A percentile compares a stretch with the other conserved stretches of the same genome.
Evolutionary conservation across 805 yeast species (phyloP).

Genomic region (Tanozyma kutaoensis): DNA sequence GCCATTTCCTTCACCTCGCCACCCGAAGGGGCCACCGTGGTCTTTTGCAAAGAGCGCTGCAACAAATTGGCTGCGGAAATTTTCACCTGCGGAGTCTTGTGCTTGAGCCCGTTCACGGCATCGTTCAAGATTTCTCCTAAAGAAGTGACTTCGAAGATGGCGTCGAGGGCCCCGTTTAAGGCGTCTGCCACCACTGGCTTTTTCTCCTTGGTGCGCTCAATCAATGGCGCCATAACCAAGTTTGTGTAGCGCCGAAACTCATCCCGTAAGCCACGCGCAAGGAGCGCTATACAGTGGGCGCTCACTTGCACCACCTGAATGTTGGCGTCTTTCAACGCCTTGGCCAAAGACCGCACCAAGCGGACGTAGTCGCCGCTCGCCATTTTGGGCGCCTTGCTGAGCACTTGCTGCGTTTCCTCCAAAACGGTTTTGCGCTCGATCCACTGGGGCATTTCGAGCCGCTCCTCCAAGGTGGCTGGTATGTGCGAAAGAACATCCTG

Average conservation of each 20-base stretch:
- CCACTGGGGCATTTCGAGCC: conserved; percentile 64
- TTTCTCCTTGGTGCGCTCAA: conserved; percentile 83
- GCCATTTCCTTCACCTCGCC: conserved; percentile 46
- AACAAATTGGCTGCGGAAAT: conserved; percentile 57
- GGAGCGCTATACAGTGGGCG: conserved; percentile 44
- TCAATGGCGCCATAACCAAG: conserved; percentile 41
- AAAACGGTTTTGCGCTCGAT: conserved; percentile 82
- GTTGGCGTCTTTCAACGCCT: conserved; percentile 78
- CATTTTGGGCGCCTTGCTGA: conserved; percentile 42
- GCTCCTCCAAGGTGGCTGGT: conserved; percentile 46
- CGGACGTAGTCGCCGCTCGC: conserved; percentile 50
- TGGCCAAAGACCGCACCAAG: conserved; percentile 50
- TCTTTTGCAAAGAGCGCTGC: conserved; percentile 44
- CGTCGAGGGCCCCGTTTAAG: conserved; percentile 50
- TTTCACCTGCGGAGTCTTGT: conserved; percentile 76
- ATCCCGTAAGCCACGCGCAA: conserved; percentile 54
- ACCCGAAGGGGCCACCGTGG: conserved; percentile 34
- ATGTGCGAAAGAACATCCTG: conserved; percentile 52
- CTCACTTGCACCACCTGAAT: conserved; percentile 75
- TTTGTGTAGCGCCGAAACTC: conserved; percentile 42
- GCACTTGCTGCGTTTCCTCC: conserved; percentile 41
- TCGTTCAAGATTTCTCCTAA: conserved; percentile 47
- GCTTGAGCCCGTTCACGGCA: conserved; percentile 43
- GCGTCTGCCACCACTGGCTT: conserved; percentile 68
- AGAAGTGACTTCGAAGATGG: conserved; percentile 39